Conservation (phyloP, 305 asterid species). For the Fraxinus velutina region DNA sequence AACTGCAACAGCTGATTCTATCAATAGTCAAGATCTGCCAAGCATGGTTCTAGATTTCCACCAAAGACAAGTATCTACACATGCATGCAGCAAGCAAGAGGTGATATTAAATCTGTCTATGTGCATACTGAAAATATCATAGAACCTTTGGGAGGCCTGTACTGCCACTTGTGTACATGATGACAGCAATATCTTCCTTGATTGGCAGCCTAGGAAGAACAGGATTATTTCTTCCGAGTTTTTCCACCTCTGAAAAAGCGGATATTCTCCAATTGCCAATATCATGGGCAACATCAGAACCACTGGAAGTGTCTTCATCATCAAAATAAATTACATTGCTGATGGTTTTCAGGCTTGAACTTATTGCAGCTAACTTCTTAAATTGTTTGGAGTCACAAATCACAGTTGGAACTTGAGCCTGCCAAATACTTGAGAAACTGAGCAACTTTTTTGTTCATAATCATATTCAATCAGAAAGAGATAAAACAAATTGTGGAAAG, state of each 20-base stretch:
- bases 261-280: constrained; percentile 48
- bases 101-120: neutral
- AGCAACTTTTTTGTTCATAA: constrained; percentile 7
- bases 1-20: constrained; percentile 10
- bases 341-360: constrained; percentile 58
- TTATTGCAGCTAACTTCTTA: constrained; percentile 58
- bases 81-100: constrained; percentile 6
- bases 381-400: constrained; percentile 75
- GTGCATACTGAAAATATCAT: constrained; percentile 5
- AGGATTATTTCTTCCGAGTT: constrained; percentile 57
- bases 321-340: constrained; percentile 60
- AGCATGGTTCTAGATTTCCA: constrained; percentile 9
- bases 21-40: constrained; percentile 3
- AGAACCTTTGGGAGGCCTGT: constrained; percentile 88
- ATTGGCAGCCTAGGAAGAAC: constrained; percentile 53
- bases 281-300: constrained; percentile 35
- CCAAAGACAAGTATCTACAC: constrained; percentile 1
- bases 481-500: constrained; percentile 6
- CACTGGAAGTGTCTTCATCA: constrained; percentile 44
- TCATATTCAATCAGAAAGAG: constrained; percentile 15
- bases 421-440: constrained; percentile 30
- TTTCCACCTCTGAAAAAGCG: constrained; percentile 64
- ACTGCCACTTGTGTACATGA: constrained; percentile 94
- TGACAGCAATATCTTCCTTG: constrained; percentile 75
- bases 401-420: constrained; percentile 84